A percentile compares a stretch with the other conserved stretches of the same genome.
These are phyloP conservation scores for Ustilago crameri DNA, from an alignment of 1,284 basidiomycete species.

Conservation along the genomic window DNA sequence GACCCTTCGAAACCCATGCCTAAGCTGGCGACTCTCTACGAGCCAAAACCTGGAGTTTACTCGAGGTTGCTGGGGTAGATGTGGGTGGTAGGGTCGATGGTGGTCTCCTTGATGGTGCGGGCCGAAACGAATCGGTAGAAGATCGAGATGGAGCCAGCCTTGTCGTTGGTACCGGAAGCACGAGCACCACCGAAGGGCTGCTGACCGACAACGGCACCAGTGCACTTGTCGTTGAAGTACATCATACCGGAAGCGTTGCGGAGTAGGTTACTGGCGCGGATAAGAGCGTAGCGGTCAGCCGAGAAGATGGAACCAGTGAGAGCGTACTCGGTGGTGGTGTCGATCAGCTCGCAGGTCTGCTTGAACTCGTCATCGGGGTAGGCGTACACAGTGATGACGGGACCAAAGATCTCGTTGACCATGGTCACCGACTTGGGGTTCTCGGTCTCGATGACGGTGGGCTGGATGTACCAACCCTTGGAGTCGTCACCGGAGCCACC, in stretches of 20 bases:
- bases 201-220: constrained; percentile 80
- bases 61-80: constrained; percentile 65
- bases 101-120: constrained; percentile 93
- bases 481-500: constrained; percentile 88
- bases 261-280: constrained; percentile 64
- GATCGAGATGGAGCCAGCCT: constrained; percentile 90
- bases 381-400: constrained; percentile 83
- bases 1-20: constrained; percentile 2
- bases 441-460: constrained; percentile 92
- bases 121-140: constrained; percentile 75
- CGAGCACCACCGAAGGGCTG: constrained; percentile 97
- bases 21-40: constrained; percentile 6
- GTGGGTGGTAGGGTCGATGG: constrained; percentile 57
- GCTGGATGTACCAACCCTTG: constrained; percentile 91
- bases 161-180: constrained; percentile 96
- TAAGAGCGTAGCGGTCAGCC: constrained; percentile 63
- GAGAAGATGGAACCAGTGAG: constrained; percentile 71
- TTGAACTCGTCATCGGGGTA: constrained; percentile 75
- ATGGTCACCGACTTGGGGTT: constrained; percentile 92
- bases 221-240: constrained; percentile 74
- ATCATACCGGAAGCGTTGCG: constrained; percentile 67
- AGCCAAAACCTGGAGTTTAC: constrained; percentile 16
- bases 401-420: constrained; percentile 96
- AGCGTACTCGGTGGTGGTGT: constrained; percentile 87
- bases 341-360: constrained; percentile 85